These are phyloP conservation scores for Polyrhizophydium stewartii DNA, from an alignment of 371 early-diverging fungal genomes.

Conservation along the genomic window DNA sequence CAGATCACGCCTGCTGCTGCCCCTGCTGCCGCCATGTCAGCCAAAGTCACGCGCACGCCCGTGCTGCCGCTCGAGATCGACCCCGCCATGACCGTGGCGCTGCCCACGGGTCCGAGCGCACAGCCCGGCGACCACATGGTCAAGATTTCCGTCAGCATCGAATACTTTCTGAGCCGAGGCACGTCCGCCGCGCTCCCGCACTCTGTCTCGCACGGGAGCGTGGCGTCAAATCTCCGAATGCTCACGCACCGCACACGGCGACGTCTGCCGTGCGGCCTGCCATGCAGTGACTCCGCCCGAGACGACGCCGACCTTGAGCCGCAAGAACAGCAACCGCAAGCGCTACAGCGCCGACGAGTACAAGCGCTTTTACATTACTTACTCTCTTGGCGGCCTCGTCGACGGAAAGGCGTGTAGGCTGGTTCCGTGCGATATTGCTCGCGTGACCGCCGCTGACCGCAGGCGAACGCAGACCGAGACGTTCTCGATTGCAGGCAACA, in stretches of 20 bases:
- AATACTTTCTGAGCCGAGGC: neutral
- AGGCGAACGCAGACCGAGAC: neutral
- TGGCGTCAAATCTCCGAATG: too few relatives aligned
- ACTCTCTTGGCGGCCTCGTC: constrained; percentile 1
- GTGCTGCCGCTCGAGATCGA: too few relatives aligned
- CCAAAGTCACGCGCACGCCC: too few relatives aligned
- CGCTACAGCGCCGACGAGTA: neutral
- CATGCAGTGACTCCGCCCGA: too few relatives aligned
- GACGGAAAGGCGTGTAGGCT: neutral
- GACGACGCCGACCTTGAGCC: neutral
- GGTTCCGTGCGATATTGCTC: neutral
- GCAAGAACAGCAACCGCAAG: neutral
- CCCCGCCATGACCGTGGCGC: too few relatives aligned
- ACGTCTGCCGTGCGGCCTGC: too few relatives aligned
- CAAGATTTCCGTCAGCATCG: neutral
- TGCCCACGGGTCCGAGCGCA: neutral
- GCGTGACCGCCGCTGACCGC: too few relatives aligned
- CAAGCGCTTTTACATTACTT: neutral
- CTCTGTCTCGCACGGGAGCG: too few relatives aligned
- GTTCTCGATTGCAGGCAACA: neutral
- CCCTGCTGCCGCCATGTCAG: too few relatives aligned
- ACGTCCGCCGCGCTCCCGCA: too few relatives aligned
- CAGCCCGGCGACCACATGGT: neutral
- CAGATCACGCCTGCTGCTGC: too few relatives aligned
- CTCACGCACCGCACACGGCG: too few relatives aligned